These are phyloP conservation scores for Auriscalpium vulgare DNA, from an alignment of 768 basidiomycete genomes.

Conservation along the genomic window DNA sequence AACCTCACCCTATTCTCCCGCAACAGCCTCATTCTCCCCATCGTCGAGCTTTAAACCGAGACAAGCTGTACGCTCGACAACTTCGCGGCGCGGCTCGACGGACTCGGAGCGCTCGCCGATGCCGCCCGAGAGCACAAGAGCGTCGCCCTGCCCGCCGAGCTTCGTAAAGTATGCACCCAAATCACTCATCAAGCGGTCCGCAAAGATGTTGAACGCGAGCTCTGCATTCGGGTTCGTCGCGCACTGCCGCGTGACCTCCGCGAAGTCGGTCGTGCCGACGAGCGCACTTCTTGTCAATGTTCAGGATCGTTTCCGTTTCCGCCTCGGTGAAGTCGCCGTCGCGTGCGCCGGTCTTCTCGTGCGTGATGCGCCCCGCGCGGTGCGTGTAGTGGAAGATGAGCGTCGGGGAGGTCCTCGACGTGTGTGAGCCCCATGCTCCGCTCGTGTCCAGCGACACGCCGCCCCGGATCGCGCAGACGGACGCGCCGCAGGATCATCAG, in stretches of 20 bases:
- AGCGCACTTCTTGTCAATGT: too few relatives aligned
- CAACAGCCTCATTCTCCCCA: slow-evolving; percentile 36
- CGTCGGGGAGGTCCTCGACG: slow-evolving; percentile 76
- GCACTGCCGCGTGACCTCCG: slow-evolving; percentile 41
- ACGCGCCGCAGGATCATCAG: slow-evolving; percentile 84
- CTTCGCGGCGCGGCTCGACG: slow-evolving; percentile 48
- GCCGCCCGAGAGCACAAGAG: slow-evolving; percentile 79
- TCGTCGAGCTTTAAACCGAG: slow-evolving; percentile 54
- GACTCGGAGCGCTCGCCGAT: slow-evolving; percentile 84
- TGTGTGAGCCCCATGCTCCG: slow-evolving; percentile 90
- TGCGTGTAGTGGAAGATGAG: slow-evolving; percentile 81
- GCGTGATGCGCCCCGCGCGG: slow-evolving; percentile 41
- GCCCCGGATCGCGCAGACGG: slow-evolving; percentile 62
- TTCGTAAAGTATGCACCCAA: slow-evolving; percentile 72
- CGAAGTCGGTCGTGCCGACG: slow-evolving; percentile 79
- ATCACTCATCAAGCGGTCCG: slow-evolving; percentile 70
- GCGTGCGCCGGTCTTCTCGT: slow-evolving; percentile 37
- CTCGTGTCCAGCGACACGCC: slow-evolving; percentile 79
- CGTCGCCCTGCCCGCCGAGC: slow-evolving; percentile 61
- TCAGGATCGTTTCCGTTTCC: too few relatives aligned
- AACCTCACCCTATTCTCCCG: slow-evolving; percentile 30
- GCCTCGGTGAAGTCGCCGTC: slow-evolving; percentile 52
- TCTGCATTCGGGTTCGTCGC: slow-evolving; percentile 29
- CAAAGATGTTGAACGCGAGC: slow-evolving; percentile 72
- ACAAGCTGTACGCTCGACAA: slow-evolving; percentile 46